Base-by-base conservation (phyloP, 2,329 filamentous ascomycete species). In the Didymellaceae sp. region DNA sequence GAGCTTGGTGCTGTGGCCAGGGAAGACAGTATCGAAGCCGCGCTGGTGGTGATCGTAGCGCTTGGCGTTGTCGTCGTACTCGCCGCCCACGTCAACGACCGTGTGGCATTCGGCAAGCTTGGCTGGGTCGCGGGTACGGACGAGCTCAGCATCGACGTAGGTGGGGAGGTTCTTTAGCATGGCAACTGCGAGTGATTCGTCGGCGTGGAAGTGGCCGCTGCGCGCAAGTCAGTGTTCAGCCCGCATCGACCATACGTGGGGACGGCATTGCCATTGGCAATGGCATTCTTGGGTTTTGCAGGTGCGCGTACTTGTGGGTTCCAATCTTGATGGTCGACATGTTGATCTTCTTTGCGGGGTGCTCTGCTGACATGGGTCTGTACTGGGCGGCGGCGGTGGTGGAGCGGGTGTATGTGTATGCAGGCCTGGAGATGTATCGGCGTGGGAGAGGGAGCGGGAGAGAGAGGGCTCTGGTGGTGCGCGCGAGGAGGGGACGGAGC, bases 1-100 rank as follows among this genome's bases (percentile, higher is more conserved):
- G 50, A 99, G 88, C 81, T 95, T 97, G 58, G 94, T 99, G 45
- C 77, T 73, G 67, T 89, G 88, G 54, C 84, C 84, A 16, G 93
- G 91, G 77, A 99, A 99, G 37, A 87, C 91, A 49, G 89, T 88
- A 52, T 77, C 76, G 80, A 99, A 99, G 69, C 86, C 87, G 59
- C 93, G 91, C 81, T 99, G 94, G 82, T 99, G 94, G 79, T 99
- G 94, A 77, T 99, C 94, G 80, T 90, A 99, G 66, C 93, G 89
- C 75, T 91, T 85, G 58, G 76, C 77, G 41, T 78, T 74, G 46
- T 89, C 77, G 69, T 96, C 88, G 77, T 99, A 97, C 74, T 93
- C 89, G 65, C 92, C 93, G 69, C 93, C 92, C n/a, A 97, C 94
- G 71, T 99, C 94, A 63, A 97, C 93, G 52, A 99, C 92, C 46